Percentiles rank a stretch among this genome's conserved stretches.
phyloP scores from a whole-genome alignment of 306 rosid genomes.

The Mucuna pruriens region DNA sequence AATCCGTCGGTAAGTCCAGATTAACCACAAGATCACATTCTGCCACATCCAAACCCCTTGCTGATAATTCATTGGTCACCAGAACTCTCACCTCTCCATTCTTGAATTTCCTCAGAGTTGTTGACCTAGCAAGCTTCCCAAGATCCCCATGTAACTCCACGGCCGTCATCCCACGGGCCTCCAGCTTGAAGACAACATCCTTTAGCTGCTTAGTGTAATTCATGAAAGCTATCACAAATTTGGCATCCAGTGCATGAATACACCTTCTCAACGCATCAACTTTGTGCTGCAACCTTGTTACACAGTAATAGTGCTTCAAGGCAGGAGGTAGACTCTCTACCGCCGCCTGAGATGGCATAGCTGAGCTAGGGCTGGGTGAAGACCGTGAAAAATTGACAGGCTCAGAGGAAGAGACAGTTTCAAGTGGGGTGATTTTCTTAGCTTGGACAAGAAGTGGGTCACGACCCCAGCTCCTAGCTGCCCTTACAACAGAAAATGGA shows the following conservation, averaged over 20 bases:
- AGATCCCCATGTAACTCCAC: constrained; percentile 95
- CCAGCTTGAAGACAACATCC: constrained; percentile 90
- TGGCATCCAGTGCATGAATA: constrained; percentile 91
- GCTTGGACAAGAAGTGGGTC: constrained; percentile 89
- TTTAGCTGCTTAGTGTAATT: constrained; percentile 88
- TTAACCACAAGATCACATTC: constrained; percentile 98
- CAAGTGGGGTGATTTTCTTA: constrained; percentile 68
- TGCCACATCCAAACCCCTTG: constrained; percentile 93
- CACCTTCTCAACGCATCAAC: constrained; percentile 85
- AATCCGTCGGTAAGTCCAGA: constrained; percentile 86
- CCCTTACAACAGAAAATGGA: constrained; percentile 90
- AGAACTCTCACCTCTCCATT: constrained; percentile 81
- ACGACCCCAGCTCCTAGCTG: constrained; percentile 88
- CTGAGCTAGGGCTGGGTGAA: constrained; percentile 36
- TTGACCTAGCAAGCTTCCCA: constrained; percentile 90
- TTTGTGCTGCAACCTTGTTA: constrained; percentile 84
- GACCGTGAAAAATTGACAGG: constrained; percentile 56
- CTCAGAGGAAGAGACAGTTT: constrained; percentile 54
- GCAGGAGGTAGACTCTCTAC: constrained; percentile 83
- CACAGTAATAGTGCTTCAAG: constrained; percentile 77
- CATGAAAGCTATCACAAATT: constrained; percentile 90
- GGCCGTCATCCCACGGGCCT: constrained; percentile 86
- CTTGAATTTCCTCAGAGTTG: constrained; percentile 86
- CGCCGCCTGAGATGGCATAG: constrained; percentile 55
- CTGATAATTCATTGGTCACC: constrained; percentile 89